Evolutionary conservation across 164 flowering plant genomes (phyloP).

Genomic region (Magnolia kwangsiensis): DNA sequence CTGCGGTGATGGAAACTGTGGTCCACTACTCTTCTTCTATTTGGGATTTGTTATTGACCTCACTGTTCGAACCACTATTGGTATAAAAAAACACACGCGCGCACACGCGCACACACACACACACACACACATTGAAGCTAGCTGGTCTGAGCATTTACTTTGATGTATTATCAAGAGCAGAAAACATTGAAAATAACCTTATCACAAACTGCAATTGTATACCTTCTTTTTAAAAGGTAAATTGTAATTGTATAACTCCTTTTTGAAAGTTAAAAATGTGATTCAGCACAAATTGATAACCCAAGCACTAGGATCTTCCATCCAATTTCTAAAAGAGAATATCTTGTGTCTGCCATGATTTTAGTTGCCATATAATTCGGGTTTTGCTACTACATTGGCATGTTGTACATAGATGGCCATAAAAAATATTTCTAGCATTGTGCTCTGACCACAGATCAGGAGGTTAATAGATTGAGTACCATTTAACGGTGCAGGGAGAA

Average conservation of each 20-base stretch:
- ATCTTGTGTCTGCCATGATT: too few species aligned
- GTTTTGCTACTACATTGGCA: too few species aligned
- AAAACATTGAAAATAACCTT: too few species aligned
- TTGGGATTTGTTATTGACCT: background rate
- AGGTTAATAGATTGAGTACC: slow-evolving; percentile 38
- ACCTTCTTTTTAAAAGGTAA: too few species aligned
- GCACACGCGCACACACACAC: too few species aligned
- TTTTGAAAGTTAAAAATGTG: background rate
- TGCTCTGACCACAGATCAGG: background rate
- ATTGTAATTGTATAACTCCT: too few species aligned
- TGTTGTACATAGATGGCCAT: too few species aligned
- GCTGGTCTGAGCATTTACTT: too few species aligned
- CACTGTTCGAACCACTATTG: background rate
- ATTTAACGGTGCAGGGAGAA: slow-evolving; percentile 85
- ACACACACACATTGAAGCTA: too few species aligned
- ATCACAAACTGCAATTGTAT: too few species aligned
- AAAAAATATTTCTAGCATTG: background rate
- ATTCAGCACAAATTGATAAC: background rate
- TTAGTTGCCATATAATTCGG: too few species aligned
- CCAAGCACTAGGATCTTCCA: background rate
- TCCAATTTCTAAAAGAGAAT: background rate
- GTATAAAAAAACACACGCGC: background rate
- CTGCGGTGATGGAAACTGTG: background rate
- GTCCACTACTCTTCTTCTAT: background rate
- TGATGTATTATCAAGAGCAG: too few species aligned